Base-by-base conservation (phyloP, 108 stramenopile genomes). In the Nitzschia palea region DNA sequence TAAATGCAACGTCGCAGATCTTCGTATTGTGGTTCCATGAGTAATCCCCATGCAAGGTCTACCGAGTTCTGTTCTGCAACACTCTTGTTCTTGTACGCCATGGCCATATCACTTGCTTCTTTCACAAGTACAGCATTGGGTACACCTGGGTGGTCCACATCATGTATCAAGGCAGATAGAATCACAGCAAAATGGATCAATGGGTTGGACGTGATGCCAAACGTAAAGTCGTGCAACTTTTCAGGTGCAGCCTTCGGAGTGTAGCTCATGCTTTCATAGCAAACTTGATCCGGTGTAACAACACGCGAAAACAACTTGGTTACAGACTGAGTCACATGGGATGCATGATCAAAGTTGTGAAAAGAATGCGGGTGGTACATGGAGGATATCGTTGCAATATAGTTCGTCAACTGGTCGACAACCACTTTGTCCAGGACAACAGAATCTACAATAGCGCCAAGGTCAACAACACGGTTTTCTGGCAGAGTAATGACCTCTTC, bases 121-220 rank as follows among this genome's bases (percentile, higher is more conserved):
- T 68, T 62, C n/a, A 70, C 80, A 20, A 81, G 70, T 36, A 60
- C 71, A n/a, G 48, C 67, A 61, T 81, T 81, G 23, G 76, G 66
- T 2, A 77, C 76, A 15, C 80, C 80, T n/a, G 42, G 50, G 29
- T 81, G 80, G 28, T 76, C 80, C 20, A 77, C 71, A 59, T 81
- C 80, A 44, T 77, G 76, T 17, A 81, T 66, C 23, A 81, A 53
- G 18, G 80, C 75, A 29, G 80, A 62, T 37, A 81, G 76, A 10
- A 77, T 76, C 33, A 77, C 53, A 3, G 76, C 74, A 59, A 81
- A 75, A 10, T 68, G 62, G 29, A 71, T 68, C 58, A 81, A 23
- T 18, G 80, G 76, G 32, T 81, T 72, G 37, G 53, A 47, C 52
- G 65, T 54, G 30, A 81, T 81, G 20, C 72, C 80, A 53, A 40